Percentiles rank a stretch among this genome's conserved stretches.
Conservation (phyloP, 139 green algal species). For the Spirogloea muscicola region DNA sequence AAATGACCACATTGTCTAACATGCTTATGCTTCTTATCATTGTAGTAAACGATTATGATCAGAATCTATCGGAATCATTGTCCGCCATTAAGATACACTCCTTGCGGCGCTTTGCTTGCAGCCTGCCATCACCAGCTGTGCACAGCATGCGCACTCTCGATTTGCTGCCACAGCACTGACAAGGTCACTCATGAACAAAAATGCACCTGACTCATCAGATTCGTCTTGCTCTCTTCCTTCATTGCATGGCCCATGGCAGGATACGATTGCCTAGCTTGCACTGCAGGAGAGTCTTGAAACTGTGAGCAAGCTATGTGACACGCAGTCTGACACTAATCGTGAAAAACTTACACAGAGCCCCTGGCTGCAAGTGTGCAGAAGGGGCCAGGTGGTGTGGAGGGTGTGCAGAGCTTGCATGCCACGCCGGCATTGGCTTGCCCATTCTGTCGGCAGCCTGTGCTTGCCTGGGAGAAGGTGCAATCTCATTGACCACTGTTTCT, state of each 20-base stretch:
- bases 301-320: no score
- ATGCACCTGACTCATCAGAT: no score
- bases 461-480: constrained; percentile 2
- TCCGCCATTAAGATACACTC: not conserved
- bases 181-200: not conserved
- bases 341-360: not conserved
- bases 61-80: not conserved
- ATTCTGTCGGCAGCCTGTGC: constrained; percentile 8
- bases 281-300: no score
- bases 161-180: not conserved
- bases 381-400: no score
- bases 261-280: no score
- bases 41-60: not conserved
- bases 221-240: no score
- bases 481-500: no score
- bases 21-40: not conserved
- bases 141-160: not conserved
- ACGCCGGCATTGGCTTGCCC: constrained; percentile 1
- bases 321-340: no score
- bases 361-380: no score
- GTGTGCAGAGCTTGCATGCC: no score
- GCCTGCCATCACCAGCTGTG: constrained; percentile 12
- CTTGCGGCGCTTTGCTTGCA: not conserved
- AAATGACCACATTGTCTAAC: not conserved
- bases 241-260: no score